phyloP scores from a whole-genome alignment of 176 grass and related monocot genomes.

The Melocanna baccifera region DNA sequence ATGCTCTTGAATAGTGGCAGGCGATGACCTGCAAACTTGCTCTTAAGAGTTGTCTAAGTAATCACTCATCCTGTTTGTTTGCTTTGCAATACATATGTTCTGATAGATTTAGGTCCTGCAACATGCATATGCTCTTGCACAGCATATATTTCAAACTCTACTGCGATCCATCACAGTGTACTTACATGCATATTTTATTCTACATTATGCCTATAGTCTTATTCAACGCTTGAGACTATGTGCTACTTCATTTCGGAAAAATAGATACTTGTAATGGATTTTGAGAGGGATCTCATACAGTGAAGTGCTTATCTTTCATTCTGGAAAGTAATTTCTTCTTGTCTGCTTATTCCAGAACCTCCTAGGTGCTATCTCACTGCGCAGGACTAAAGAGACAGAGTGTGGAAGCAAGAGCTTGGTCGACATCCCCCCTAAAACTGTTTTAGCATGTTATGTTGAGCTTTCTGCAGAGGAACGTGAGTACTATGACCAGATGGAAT shows the following conservation, averaged over 20 bases:
- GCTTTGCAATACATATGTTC: not conserved
- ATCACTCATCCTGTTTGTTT: not conserved
- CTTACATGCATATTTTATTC: not conserved
- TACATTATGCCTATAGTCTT: not conserved
- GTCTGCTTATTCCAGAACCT: constrained; percentile 62
- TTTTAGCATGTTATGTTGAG: constrained; percentile 60
- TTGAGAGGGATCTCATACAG: not conserved
- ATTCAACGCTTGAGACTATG: not conserved
- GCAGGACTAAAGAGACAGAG: constrained; percentile 68
- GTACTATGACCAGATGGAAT: constrained; percentile 70
- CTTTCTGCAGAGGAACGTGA: constrained; percentile 86
- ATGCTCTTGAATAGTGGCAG: not conserved
- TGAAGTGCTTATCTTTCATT: constrained; percentile 6
- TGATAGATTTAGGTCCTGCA: not conserved
- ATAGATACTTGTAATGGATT: not conserved
- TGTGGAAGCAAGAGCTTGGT: constrained; percentile 50
- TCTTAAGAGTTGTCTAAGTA: not conserved
- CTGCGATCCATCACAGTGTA: not conserved
- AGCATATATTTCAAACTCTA: not conserved
- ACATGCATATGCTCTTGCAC: not conserved
- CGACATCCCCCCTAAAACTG: constrained; percentile 61
- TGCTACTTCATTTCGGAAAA: not conserved
- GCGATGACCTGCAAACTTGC: not conserved
- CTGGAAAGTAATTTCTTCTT: constrained; percentile 2
- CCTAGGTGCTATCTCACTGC: constrained; percentile 77